Conservation (phyloP, 331 rosid genomes). For the Dryas integrifolia region DNA sequence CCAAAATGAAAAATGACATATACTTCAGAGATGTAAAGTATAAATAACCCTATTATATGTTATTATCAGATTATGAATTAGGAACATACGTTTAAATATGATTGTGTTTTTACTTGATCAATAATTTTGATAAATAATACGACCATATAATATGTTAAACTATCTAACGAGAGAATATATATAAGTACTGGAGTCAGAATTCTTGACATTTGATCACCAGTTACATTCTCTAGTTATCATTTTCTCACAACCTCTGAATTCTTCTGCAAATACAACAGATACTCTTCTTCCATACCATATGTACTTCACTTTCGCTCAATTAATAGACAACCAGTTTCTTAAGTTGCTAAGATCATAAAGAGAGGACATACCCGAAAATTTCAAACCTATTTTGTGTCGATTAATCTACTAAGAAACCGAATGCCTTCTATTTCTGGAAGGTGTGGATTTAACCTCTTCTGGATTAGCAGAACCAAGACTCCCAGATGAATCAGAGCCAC, state of each 20-base stretch:
- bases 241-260: background rate
- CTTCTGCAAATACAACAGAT: conserved; percentile 16
- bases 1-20: too few species aligned
- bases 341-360: conserved; percentile 35
- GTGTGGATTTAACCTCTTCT: conserved; percentile 87
- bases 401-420: conserved; percentile 66
- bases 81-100: too few species aligned
- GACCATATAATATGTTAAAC: background rate
- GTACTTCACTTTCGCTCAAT: conserved; percentile 40
- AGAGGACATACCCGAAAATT: conserved; percentile 17
- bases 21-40: too few species aligned
- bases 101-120: background rate
- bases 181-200: background rate
- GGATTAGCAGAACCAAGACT: conserved; percentile 79
- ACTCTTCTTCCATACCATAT: conserved; percentile 36
- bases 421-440: conserved; percentile 87
- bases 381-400: conserved; percentile 15
- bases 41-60: too few species aligned
- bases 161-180: background rate
- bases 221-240: conserved; percentile 2
- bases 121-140: background rate
- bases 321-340: conserved; percentile 35
- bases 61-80: too few species aligned
- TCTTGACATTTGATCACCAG: conserved; percentile 2
- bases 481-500: conserved; percentile 91